Conservation (phyloP, 1,284 basidiomycete genomes). For the Ganoderma lucidum region DNA sequence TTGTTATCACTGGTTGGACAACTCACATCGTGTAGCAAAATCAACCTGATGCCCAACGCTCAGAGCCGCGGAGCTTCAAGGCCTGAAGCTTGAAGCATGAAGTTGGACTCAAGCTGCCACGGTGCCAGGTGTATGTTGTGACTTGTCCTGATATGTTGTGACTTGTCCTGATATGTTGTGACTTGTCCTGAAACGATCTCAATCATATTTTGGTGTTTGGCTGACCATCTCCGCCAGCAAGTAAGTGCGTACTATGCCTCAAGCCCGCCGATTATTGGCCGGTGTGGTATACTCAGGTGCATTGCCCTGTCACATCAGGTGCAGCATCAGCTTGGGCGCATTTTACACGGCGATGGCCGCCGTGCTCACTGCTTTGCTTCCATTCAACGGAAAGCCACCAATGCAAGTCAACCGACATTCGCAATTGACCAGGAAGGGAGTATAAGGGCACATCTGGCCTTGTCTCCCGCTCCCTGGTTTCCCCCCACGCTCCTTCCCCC, state of each 20-base stretch:
- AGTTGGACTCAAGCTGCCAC: too few species aligned
- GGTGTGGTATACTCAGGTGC: background rate
- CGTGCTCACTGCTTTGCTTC: background rate
- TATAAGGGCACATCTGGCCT: constrained; percentile 19
- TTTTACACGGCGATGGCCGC: background rate
- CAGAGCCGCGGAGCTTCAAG: too few species aligned
- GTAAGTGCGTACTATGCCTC: too few species aligned
- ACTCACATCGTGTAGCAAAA: too few species aligned
- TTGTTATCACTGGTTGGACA: too few species aligned
- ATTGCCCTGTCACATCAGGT: background rate
- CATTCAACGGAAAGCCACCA: background rate
- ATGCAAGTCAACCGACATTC: background rate
- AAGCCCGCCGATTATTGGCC: background rate
- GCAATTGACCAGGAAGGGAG: background rate
- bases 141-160: too few species aligned
- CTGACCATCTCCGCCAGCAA: background rate
- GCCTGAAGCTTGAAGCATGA: too few species aligned
- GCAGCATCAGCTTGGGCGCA: background rate
- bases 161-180: too few species aligned
- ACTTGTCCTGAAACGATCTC: background rate
- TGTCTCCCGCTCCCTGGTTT: constrained; percentile 22
- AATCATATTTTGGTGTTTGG: background rate
- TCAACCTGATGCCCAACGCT: too few species aligned
- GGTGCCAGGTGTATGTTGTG: too few species aligned
- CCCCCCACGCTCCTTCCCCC: constrained; percentile 16